These are phyloP conservation scores for Diplogelasinospora grovesii DNA, from an alignment of 495 filamentous ascomycete genomes.

Conservation along the genomic window DNA sequence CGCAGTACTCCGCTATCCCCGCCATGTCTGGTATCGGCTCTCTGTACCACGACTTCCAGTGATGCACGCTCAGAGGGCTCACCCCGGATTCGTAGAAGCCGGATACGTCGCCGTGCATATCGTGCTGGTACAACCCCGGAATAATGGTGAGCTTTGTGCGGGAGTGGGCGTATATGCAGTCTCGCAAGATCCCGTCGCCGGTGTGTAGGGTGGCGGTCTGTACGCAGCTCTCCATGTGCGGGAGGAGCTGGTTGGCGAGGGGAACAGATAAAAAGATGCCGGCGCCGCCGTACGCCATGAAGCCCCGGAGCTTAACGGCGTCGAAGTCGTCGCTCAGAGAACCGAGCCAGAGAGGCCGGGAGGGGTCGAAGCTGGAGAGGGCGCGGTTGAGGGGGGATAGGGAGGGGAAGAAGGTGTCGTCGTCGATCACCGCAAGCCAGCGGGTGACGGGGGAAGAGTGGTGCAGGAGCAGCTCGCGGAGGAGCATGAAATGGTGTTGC, in stretches of 20 bases:
- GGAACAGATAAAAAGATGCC: slow-evolving; percentile 60
- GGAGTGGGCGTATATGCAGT: slow-evolving; percentile 54
- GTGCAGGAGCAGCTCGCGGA: slow-evolving; percentile 50
- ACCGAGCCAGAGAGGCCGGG: slow-evolving; percentile 51
- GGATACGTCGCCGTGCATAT: slow-evolving; percentile 52
- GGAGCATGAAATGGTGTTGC: slow-evolving; percentile 58
- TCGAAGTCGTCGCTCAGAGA: slow-evolving; percentile 57
- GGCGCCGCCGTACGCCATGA: slow-evolving; percentile 63
- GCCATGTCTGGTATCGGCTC: slow-evolving; percentile 54
- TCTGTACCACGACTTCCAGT: slow-evolving; percentile 52
- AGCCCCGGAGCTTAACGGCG: slow-evolving; percentile 53
- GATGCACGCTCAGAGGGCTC: slow-evolving; percentile 53
- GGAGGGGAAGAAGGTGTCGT: slow-evolving; percentile 69
- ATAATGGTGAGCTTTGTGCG: slow-evolving; percentile 51
- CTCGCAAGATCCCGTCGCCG: slow-evolving; percentile 56
- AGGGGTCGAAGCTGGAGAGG: slow-evolving; percentile 42
- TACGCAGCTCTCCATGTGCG: slow-evolving; percentile 49
- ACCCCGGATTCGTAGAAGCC: slow-evolving; percentile 59
- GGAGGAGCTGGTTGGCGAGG: slow-evolving; percentile 46
- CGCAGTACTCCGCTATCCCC: slow-evolving; percentile 47
- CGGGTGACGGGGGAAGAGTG: slow-evolving; percentile 47
- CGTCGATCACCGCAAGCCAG: slow-evolving; percentile 62
- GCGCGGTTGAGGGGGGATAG: slow-evolving; percentile 48
- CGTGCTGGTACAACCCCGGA: slow-evolving; percentile 57
- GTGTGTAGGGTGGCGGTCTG: slow-evolving; percentile 42